Base-by-base conservation (phyloP, 805 yeast species). In the Wickerhamomyces xylosicus region DNA sequence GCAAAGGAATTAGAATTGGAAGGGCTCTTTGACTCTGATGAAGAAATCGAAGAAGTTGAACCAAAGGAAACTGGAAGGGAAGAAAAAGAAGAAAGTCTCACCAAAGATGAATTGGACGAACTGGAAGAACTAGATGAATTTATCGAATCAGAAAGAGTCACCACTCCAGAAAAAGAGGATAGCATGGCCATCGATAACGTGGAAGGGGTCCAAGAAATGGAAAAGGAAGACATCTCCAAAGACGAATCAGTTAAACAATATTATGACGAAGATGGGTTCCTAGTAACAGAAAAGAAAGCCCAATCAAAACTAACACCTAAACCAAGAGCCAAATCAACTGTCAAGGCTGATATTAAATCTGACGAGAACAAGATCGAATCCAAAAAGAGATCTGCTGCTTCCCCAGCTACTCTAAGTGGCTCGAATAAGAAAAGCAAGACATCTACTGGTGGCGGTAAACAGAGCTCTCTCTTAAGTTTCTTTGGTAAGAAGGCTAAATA, bases 191-290 rank as follows among this genome's bases (percentile, higher is more conserved):
- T n/a, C n/a, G 14, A 25, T 25, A 31, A 31, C 11, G 31, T 35
- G 11, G 40, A 37, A 19, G 21, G 33, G 28, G 17, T 16, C 19
- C 2, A 16, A 21, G 17, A 13, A 28, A 37, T 25, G 14, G 40
- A 40, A 9, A 28, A 21, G 5, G 42, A 33, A 25, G 45, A 31
- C n/a, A 40, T 36, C 5, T 5, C 46, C 16, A 31, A 37, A 10
- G 42, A 45, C 22, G 49, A 43, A 4, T 35, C 35, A 18, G 31
- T 44, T 5, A 47, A 51, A 19, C 50, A 47, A 8, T 57, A 54
- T 39, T 58, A 62, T 19, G 79, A 72, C 44, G 76, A 69, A 31
- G 78, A 72, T 38, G 79, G 78, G 1, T 73, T 64, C 47, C 55
- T 69, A 18, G 66, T 71, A 0, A 65, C 73, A 3, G 48, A 53